Conservation (phyloP, 805 yeast species). For the Wickerhamiella bombiphila region DNA sequence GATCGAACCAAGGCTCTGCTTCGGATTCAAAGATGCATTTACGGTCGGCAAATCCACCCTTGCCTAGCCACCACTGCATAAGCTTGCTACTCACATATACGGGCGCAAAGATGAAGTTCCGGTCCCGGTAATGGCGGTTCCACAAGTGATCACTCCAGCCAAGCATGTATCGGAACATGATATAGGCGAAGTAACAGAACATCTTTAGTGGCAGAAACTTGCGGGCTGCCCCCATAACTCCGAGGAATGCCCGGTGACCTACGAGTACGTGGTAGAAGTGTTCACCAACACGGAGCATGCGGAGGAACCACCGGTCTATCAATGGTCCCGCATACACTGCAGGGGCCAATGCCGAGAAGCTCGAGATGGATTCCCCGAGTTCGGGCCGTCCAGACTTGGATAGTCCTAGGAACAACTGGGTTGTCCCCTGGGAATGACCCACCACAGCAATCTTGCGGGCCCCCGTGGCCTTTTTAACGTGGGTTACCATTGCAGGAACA, state of each 20-base stretch:
- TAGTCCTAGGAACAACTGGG: slow-evolving; percentile 64
- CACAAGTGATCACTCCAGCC: slow-evolving; percentile 77
- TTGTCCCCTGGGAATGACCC: slow-evolving; percentile 90
- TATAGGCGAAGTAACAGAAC: slow-evolving; percentile 53
- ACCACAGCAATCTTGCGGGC: slow-evolving; percentile 37
- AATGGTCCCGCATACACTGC: slow-evolving; percentile 80
- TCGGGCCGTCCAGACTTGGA: slow-evolving; percentile 30
- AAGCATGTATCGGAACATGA: slow-evolving; percentile 75
- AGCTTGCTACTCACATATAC: slow-evolving; percentile 63
- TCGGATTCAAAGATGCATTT: slow-evolving; percentile 40
- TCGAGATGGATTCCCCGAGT: slow-evolving; percentile 41
- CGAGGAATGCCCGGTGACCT: slow-evolving; percentile 68
- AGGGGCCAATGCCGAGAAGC: slow-evolving; percentile 71
- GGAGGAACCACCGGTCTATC: slow-evolving; percentile 35
- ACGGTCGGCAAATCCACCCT: slow-evolving; percentile 34
- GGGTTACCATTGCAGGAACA: slow-evolving; percentile 55
- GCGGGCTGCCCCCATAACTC: slow-evolving; percentile 53
- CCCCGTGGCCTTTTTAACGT: slow-evolving; percentile 32
- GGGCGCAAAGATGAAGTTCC: slow-evolving; percentile 78
- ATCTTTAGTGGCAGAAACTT: slow-evolving; percentile 33
- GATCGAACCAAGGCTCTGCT: slow-evolving; percentile 28
- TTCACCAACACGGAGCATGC: slow-evolving; percentile 19
- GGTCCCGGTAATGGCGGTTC: slow-evolving; percentile 48
- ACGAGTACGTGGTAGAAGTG: slow-evolving; percentile 31
- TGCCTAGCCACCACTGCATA: slow-evolving; percentile 87